phyloP scores from a whole-genome alignment of 2,329 filamentous ascomycete genomes.

The Tolypocladium endophyticum region DNA sequence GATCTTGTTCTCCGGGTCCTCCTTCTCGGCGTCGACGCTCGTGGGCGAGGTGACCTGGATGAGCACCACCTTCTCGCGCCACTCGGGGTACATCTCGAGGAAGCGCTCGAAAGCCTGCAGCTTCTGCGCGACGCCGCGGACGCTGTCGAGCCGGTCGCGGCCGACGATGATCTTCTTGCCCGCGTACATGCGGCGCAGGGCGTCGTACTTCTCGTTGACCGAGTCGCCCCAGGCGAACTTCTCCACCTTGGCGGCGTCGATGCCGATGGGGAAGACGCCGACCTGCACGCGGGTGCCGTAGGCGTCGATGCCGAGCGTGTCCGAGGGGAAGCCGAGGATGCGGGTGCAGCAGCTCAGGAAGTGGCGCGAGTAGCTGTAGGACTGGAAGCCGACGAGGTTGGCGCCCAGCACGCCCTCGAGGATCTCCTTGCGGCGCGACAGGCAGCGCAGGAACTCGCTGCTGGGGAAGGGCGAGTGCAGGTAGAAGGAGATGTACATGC shows the following conservation, averaged over 20 bases:
- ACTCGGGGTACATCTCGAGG: constrained; percentile 81
- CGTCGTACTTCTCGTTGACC: constrained; percentile 60
- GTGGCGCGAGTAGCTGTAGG: constrained; percentile 88
- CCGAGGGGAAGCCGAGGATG: constrained; percentile 82
- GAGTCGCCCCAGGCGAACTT: constrained; percentile 60
- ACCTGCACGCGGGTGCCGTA: constrained; percentile 84
- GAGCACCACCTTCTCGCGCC: constrained; percentile 82
- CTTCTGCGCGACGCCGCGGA: constrained; percentile 91
- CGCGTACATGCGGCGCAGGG: constrained; percentile 66
- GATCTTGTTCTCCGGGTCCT: constrained; percentile 68
- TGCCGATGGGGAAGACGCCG: constrained; percentile 89
- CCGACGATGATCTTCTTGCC: constrained; percentile 94
- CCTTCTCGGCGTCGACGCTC: constrained; percentile 66
- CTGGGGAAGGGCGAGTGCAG: constrained; percentile 91
- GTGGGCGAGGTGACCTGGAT: constrained; percentile 92
- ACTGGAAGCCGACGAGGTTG: constrained; percentile 92
- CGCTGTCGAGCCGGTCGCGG: constrained; percentile 84
- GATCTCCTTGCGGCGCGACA: constrained; percentile 81
- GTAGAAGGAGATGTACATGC: constrained; percentile 92
- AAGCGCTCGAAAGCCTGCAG: constrained; percentile 90
- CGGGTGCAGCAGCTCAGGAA: constrained; percentile 91
- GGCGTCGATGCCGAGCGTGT: constrained; percentile 74
- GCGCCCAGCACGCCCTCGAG: constrained; percentile 82
- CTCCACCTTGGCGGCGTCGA: constrained; percentile 75
- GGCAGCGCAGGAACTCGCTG: constrained; percentile 86